Conservation (phyloP, 768 basidiomycete genomes). For the Boletus tomentosulus region DNA sequence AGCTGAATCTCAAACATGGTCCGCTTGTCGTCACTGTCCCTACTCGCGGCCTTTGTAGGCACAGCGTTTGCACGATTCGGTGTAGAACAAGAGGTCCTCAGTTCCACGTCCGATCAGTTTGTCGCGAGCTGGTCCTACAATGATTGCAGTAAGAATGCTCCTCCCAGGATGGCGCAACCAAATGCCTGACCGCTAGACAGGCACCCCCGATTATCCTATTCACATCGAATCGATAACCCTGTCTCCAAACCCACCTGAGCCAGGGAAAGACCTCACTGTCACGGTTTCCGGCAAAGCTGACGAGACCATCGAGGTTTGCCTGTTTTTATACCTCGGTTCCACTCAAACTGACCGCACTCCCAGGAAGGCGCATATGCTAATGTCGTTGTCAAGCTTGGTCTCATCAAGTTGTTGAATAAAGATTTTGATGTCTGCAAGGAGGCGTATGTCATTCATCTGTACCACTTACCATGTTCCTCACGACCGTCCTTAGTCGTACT, state of each 20-base stretch:
- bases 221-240: constrained; percentile 70
- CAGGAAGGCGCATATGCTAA: constrained; percentile 91
- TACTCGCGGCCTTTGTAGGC: constrained; percentile 27
- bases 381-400: constrained; percentile 89
- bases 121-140: constrained; percentile 59
- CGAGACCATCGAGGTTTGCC: constrained; percentile 60
- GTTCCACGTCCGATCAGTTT: constrained; percentile 28
- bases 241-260: constrained; percentile 83
- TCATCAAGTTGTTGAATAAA: constrained; percentile 84
- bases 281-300: constrained; percentile 60
- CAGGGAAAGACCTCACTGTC: constrained; percentile 87
- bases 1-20: constrained; percentile 24
- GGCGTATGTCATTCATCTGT: constrained; percentile 59
- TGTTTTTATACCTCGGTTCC: neutral
- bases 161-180: neutral
- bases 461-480: constrained; percentile 1
- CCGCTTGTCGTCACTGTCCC: constrained; percentile 21
- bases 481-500: constrained; percentile 46
- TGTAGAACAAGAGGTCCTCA: constrained; percentile 30
- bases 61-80: constrained; percentile 21
- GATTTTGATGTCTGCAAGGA: constrained; percentile 88
- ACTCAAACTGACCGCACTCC: constrained; percentile 8
- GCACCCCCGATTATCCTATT: constrained; percentile 41
- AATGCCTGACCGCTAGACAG: constrained; percentile 31
- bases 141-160: constrained; percentile 64